These are phyloP conservation scores for Thyridium curvatum DNA, from an alignment of 2,329 filamentous ascomycete genomes.

Conservation along the genomic window DNA sequence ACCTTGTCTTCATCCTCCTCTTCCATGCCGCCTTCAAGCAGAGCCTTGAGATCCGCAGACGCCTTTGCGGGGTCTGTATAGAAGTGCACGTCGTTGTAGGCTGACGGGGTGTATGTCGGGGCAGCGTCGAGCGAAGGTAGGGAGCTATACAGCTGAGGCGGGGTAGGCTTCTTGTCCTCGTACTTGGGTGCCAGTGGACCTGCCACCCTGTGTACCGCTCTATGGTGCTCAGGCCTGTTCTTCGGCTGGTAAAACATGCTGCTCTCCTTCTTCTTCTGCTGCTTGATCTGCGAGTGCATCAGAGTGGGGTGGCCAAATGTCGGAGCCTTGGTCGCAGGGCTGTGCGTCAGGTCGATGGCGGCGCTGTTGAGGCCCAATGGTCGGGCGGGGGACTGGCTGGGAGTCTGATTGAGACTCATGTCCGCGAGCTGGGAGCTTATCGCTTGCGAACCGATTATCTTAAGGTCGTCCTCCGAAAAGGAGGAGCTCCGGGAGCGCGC, in stretches of 20 bases:
- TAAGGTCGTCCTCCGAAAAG: slow-evolving; percentile 28
- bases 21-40: slow-evolving; percentile 77
- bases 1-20: slow-evolving; percentile 40
- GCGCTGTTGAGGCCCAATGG: slow-evolving; percentile 26
- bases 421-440: slow-evolving; percentile 16
- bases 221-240: slow-evolving; percentile 51
- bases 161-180: slow-evolving; percentile 39
- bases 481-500: slow-evolving; percentile 20
- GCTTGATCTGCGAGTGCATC: slow-evolving; percentile 39
- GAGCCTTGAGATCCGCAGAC: slow-evolving; percentile 68
- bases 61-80: slow-evolving; percentile 69
- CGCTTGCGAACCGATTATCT: slow-evolving; percentile 25
- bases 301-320: slow-evolving; percentile 21
- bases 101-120: slow-evolving; percentile 25
- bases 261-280: slow-evolving; percentile 41
- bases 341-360: slow-evolving; percentile 20
- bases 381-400: slow-evolving; percentile 34
- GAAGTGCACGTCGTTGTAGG: slow-evolving; percentile 38
- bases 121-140: slow-evolving; percentile 18
- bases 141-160: slow-evolving; percentile 43
- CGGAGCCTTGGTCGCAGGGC: slow-evolving; percentile 17
- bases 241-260: slow-evolving; percentile 47
- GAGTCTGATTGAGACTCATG: slow-evolving; percentile 11
- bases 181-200: slow-evolving; percentile 41
- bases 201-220: slow-evolving; percentile 37